Evolutionary conservation across 192 early-diverging fungal species (phyloP), one percentile per base, ranked within the genome.

Genomic region (Diversispora eburnea): DNA sequence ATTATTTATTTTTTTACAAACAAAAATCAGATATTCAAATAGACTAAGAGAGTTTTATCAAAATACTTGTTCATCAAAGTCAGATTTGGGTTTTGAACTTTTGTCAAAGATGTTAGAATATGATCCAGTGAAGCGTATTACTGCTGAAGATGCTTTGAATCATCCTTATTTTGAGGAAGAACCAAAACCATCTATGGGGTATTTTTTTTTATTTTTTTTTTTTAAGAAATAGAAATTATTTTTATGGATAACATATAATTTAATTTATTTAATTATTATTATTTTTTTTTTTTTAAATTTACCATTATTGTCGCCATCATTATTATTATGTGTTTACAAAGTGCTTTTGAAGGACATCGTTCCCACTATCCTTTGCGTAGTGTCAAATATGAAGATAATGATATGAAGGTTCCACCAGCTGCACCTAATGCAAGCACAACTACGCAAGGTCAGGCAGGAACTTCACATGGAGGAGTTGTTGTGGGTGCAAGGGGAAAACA

Each of bases 161-260:
- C 97, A 99, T 72, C 92, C 95, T 17, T 99, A 95, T 70, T 96
- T 96, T 65, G 80, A 82, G 49, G 95, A 96, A 70, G 91, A 87
- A 42, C 86, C 85, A 3, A 81, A 82, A 39, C 88, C 87, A 8
- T 80, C 82, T 15, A 78, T 86, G 65, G 82, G 81, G 87, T 88
- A 83, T 75, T 77, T 49, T 41, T 51, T n/a, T 75, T 77, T 49
- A 20, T 51, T n/a, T 69, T 67, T 9, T 13, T 47, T 47, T 62
- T 70, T 72, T 51, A 12, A 25, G 8, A 39, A 33, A 49, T 42
- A 45, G 20, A 19, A 17, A 48, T 76, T 61, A 22, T 55, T 9
- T 9, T 25, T 10, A 25, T 20, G 8, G 22, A 12, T 65, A 19
- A 4, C 8, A 19, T 13, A 33, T 57, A 5, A 9, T 72, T 64